A percentile compares a stretch with the other conserved stretches of the same genome.
These are phyloP conservation scores for Nakazawaea peltata DNA, from an alignment of 805 yeast species.

Conservation along the genomic window DNA sequence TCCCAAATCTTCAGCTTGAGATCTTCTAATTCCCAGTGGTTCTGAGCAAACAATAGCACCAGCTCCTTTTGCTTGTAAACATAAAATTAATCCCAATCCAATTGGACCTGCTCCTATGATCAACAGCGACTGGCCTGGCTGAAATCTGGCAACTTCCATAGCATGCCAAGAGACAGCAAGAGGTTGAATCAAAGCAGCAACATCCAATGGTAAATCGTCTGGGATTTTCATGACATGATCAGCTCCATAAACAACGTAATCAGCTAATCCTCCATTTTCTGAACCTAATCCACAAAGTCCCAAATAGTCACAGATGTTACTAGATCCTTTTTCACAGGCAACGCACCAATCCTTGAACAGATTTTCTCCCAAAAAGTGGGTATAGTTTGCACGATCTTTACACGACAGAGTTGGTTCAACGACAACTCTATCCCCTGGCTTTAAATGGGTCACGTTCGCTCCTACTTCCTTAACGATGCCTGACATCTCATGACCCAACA, in stretches of 20 bases:
- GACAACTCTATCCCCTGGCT: slow-evolving; percentile 40
- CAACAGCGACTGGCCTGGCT: slow-evolving; percentile 35
- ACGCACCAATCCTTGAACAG: slow-evolving; percentile 24
- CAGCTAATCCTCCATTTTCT: slow-evolving; percentile 40
- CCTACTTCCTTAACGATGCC: slow-evolving; percentile 40
- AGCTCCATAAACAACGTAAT: slow-evolving; percentile 30
- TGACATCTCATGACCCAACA: slow-evolving; percentile 48
- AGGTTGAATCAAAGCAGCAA: slow-evolving; percentile 52
- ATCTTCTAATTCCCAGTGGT: slow-evolving; percentile 51
- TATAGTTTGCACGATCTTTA: slow-evolving; percentile 27
- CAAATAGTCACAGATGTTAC: slow-evolving; percentile 43
- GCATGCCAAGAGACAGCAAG: slow-evolving; percentile 56
- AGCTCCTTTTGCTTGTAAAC: slow-evolving; percentile 39
- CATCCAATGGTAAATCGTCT: slow-evolving; percentile 35
- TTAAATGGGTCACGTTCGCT: slow-evolving; percentile 27
- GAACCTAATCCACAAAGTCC: slow-evolving; percentile 46
- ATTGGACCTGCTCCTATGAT: slow-evolving; percentile 51
- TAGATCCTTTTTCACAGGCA: slow-evolving; percentile 40
- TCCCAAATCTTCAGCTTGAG: slow-evolving; percentile 40
- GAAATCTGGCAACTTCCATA: slow-evolving; percentile 33
- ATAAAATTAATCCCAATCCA: slow-evolving; percentile 46
- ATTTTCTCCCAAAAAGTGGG: slow-evolving; percentile 1
- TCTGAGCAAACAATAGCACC: slow-evolving; percentile 47
- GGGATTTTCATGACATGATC: slow-evolving; percentile 31
- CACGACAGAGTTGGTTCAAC: slow-evolving; percentile 42